These are phyloP conservation scores for Colletotrichum tropicicola DNA, from an alignment of 2,329 filamentous ascomycete species.

Conservation along the genomic window DNA sequence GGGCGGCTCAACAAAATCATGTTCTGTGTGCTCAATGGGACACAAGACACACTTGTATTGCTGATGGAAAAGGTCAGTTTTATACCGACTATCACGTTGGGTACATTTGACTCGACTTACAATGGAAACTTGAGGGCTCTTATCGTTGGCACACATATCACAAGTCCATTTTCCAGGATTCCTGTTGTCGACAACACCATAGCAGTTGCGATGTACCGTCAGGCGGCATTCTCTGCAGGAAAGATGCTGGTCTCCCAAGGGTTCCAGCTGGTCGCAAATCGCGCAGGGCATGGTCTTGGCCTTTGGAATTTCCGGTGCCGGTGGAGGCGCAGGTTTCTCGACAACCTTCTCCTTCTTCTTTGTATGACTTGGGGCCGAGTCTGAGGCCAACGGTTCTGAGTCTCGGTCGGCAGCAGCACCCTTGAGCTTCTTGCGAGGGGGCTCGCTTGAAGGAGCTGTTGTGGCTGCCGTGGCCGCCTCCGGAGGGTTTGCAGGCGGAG, in stretches of 20 bases:
- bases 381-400: constrained; percentile 54
- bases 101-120: constrained; percentile 57
- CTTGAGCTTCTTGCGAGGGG: constrained; percentile 74
- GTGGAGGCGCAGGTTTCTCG: constrained; percentile 71
- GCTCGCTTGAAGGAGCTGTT: constrained; percentile 52
- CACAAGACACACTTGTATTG: constrained; percentile 94
- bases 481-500: constrained; percentile 39
- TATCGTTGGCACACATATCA: constrained; percentile 95
- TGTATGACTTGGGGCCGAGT: constrained; percentile 48
- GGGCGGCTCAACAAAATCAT: constrained; percentile 85
- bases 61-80: constrained; percentile 53
- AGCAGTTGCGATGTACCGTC: constrained; percentile 91
- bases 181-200: constrained; percentile 80
- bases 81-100: no score
- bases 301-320: constrained; percentile 79
- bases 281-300: constrained; percentile 84
- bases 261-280: constrained; percentile 80
- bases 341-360: constrained; percentile 69
- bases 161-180: constrained; percentile 87
- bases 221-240: constrained; percentile 89
- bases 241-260: constrained; percentile 75
- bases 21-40: constrained; percentile 81
- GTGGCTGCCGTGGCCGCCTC: constrained; percentile 40
- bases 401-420: constrained; percentile 59
- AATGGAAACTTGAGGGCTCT: constrained; percentile 90